Evolutionary conservation across 768 basidiomycete species (phyloP), one percentile per base, ranked within the genome.

Genomic region (Hericium erinaceus): DNA sequence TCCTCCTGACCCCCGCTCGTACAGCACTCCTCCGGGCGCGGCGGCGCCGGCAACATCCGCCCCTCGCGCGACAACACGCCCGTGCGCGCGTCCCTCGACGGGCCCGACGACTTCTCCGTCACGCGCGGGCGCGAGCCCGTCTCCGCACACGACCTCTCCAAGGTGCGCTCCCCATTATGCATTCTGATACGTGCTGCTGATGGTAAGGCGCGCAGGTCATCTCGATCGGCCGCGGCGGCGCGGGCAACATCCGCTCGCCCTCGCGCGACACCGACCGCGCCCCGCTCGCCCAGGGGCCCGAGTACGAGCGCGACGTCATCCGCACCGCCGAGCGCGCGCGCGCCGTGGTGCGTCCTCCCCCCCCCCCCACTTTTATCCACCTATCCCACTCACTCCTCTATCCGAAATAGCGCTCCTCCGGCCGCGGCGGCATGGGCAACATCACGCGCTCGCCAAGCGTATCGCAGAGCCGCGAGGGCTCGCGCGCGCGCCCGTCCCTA

Each of bases 231-330:
- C 82, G 91, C 53, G 92, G 92, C 26, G 92, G 92, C 15, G 80
- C 80, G 8, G 92, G 92, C 9, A 95, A 95, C 76, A 83, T 94
- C 53, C 83, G 88, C 57, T 87, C 89, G 2, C 84, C 84, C 0
- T 89, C 89, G 22, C 80, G 83, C 39, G 84, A 83, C 54, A 53
- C 69, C 58, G 52, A 57, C 37, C 56, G 60, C 33, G 49, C 60
- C 18, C 64, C 69, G 1, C 61, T 64, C 39, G 64, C 67, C 6
- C 64, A 63, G 16, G 22, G 22, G 28, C 28, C 28, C 28, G 28
- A 33, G 28, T 8, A 33, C 28, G 58, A 68, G 13, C 71, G 69
- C 50, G 63, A 72, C 1, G 44, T 65, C 1, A 70, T 71, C 20
- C 64, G 59, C 4, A 49, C 40, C 4, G 60, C 59, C 8, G 20